Base-by-base conservation (phyloP, 805 yeast genomes). In the Saturnispora mendoncae region DNA sequence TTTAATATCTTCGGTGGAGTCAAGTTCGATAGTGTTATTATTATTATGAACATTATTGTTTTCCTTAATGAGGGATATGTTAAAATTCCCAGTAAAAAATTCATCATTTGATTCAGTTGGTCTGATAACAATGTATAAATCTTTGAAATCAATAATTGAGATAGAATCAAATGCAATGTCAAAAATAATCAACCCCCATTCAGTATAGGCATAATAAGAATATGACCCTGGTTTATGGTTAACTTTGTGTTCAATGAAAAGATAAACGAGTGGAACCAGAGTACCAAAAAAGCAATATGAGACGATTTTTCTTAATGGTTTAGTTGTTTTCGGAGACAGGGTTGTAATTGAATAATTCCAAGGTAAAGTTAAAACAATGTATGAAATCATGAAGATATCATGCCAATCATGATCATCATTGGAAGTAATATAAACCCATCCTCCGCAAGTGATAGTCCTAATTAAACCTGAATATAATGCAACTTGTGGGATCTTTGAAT, bases 391-490 rank as follows among this genome's bases (percentile, higher is more conserved):
- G 58, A 90, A 90, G 33, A 92, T 76, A 56, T 92, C 97, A 59
- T 92, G 98, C 66, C 81, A 78, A 61, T 90, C 95, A 53, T 90
- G 97, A 58, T 92, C 96, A 60, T 92, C 98, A 1, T 97, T 86
- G 6, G 95, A 84, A 2, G 98, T 92, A 48, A 92, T 83, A 57
- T 92, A 92, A 6, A 94, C 95, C 97, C 97, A 92, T 10, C 97
- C 97, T 56, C 98, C 98, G 56, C 97, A 92, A 2, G 95, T 81
- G 42, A 92, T 73, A 0, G 98, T 92, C 61, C 98, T 76, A n/a
- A 84, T 41, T 2, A 84, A 45, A n/a, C 98, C 98, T 4, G 76
- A 55, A 2, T 73, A 36, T n/a, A 78, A 46, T 32, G 71, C 71
- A 46, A 68, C 47, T 49, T 61, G 56, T 10, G 75, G 66, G 41